Percentiles rank a stretch among this genome's conserved stretches.
Conservation (phyloP, 2,329 filamentous ascomycete genomes). For the Leptodontidium sp. region DNA sequence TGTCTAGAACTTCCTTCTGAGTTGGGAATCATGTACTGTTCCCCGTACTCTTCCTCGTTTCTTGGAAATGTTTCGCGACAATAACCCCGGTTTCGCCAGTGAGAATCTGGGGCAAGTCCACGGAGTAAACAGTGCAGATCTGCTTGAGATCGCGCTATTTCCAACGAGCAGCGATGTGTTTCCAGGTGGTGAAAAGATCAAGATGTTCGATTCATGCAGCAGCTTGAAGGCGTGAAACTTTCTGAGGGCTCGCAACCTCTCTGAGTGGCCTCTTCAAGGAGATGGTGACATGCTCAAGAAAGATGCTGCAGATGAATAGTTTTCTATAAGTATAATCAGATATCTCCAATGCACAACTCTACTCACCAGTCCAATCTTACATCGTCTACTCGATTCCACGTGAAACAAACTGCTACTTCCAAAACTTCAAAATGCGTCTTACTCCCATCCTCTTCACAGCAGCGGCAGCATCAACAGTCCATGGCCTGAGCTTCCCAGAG, state of each 20-base stretch:
- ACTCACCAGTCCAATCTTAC: background rate
- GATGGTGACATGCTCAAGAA: too few species aligned
- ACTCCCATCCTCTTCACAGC: conserved; percentile 1
- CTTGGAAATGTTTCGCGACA: background rate
- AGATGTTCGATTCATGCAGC: background rate
- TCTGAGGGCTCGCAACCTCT: background rate
- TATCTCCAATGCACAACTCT: background rate
- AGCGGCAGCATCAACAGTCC: background rate
- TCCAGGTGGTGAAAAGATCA: background rate
- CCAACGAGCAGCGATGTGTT: background rate
- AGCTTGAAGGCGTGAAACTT: background rate
- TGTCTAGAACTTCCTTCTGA: conserved; percentile 1
- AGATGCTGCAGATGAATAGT: background rate
- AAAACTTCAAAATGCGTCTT: background rate
- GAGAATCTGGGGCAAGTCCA: background rate
- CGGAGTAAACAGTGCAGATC: background rate
- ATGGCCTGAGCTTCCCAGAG: background rate
- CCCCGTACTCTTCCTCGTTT: background rate
- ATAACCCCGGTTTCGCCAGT: background rate
- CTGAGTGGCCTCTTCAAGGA: background rate
- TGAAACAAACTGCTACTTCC: background rate
- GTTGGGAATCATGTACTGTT: background rate
- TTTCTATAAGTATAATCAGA: background rate
- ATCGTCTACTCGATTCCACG: background rate
- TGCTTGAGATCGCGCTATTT: background rate